Base-by-base conservation (phyloP, 805 yeast species). In the Pichia sporocuriosa region DNA sequence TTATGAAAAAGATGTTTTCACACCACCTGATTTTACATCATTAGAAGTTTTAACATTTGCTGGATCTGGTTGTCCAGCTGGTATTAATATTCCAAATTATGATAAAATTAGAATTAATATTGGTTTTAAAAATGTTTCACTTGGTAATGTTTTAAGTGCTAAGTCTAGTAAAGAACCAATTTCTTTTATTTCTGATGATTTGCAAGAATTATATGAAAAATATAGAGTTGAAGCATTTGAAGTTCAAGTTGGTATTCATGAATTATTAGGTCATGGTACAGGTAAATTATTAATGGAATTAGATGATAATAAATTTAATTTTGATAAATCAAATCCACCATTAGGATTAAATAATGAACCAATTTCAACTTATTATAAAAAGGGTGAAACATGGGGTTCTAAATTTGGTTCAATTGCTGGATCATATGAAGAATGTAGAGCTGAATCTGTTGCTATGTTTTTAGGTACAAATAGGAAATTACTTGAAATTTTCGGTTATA, bases 211-310 rank as follows among this genome's bases (percentile, higher is more conserved):
- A 33, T 86, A 74, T 66, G 75, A 79, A 46, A 75, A 81, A 57
- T 81, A 82, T 67, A 73, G 86, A 55, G 81, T 77, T 35, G 89
- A 83, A 36, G 82, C 95, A 0, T 87, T 87, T 59, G 96, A 87
- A 62, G 93, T 87, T 33, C 95, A 87, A 65, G 96, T 87, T 38
- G 96, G 96, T 42, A 82, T 87, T 53, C 96, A 87, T 63, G 96
- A 87, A 63, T 69, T 87, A 49, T 70, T 87, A 48, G 96, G 96
- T 13, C 96, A 87, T 57, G 96, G 96, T 31, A 77, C 93, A 4
- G 96, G 96, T 38, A 87, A 86, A 62, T 68, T 87, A 44, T 66
- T 87, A 51, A 61, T 69, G 52, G 78, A 80, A 54, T 65, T 68
- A 4, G 70, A 70, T 15, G 76, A 77, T 37, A 83, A 83, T 10